A percentile compares a stretch with the other conserved stretches of the same genome.
phyloP scores from a whole-genome alignment of 139 green algal species.

The Tetradesmus obliquus region DNA sequence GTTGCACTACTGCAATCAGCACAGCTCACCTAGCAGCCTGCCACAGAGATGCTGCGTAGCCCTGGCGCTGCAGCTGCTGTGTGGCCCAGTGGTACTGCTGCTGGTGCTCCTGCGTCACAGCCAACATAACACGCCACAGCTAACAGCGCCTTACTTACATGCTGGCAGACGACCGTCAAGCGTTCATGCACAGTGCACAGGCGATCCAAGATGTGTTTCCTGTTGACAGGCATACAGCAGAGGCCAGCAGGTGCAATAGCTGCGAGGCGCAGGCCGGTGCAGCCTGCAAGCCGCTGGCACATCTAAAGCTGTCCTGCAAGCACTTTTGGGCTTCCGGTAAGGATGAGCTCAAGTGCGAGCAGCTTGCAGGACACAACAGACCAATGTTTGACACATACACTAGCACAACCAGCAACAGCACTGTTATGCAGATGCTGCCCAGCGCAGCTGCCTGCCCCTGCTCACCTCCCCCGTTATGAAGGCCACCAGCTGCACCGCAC shows the following conservation, averaged over 20 bases:
- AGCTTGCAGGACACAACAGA: background rate
- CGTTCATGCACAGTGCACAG: no score
- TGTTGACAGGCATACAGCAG: no score
- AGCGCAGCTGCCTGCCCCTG: background rate
- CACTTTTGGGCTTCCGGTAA: background rate
- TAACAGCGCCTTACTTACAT: no score
- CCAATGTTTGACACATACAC: background rate
- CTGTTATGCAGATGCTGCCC: background rate
- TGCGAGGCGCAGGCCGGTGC: background rate
- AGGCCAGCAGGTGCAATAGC: no score
- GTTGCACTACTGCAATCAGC: background rate
- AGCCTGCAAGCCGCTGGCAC: background rate
- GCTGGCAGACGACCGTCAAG: no score
- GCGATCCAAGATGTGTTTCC: no score
- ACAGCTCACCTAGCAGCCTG: background rate
- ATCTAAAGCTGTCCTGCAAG: background rate
- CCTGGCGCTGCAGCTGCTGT: background rate
- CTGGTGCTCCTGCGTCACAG: background rate
- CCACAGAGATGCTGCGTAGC: background rate
- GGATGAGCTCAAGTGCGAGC: background rate
- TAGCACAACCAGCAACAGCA: background rate
- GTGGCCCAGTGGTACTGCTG: background rate
- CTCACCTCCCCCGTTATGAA: slow-evolving; percentile 19
- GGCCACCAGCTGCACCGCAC: slow-evolving; percentile 20
- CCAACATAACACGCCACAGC: background rate